Base-by-base conservation (phyloP, 352 stramenopile genomes). In the Globisporangium abappressorium region DNA sequence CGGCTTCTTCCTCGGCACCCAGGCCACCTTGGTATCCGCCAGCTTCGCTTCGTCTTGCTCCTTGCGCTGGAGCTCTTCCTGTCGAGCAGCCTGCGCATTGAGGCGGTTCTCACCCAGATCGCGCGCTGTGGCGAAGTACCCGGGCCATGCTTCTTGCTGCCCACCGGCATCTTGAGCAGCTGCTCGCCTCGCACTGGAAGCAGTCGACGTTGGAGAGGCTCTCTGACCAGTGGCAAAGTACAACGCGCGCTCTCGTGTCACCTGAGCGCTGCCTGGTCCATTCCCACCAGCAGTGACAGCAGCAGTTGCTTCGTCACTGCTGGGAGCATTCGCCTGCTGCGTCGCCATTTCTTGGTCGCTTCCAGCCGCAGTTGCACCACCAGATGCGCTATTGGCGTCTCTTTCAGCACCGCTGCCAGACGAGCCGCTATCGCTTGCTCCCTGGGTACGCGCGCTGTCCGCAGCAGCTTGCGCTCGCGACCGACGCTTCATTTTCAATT, bases 61-160 rank as follows among this genome's bases (percentile, higher is more conserved):
- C 15, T 79, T 75, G 7, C 77, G 74, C 64, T 82, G 76, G 5
- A 89, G 70, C 55, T 83, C 73, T 57, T 85, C 73, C 55, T 87
- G 81, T 0, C 86, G 82, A 34, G 80, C 82, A 0, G 72, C 77
- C 62, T 91, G 83, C 5, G 87, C 87, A 0, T 82, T 85, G 51
- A 80, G 63, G 0, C 87, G 84, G 47, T 91, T 84, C 58, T 92
- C 78, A 22, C 70, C 63, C 36, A 95, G 75, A 56, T 82, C 79
- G 22, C 80, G 76, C 15, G 82, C 84, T 0, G 87, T 95, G 18
- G 78, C 70, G 57, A 86, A 93, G 74, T 93, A 93, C n/a, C 87
- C 87, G 3, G 87, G 87, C 84, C 84, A 95, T 18, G 84, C 72
- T 60, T 86, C 75, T 38, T 64, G 64, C 24, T 60, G 65, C 62